Percentiles rank a stretch among this genome's conserved stretches.
Evolutionary conservation across 345 rosid genomes (phyloP).

Genomic region (Boechera retrofracta): DNA sequence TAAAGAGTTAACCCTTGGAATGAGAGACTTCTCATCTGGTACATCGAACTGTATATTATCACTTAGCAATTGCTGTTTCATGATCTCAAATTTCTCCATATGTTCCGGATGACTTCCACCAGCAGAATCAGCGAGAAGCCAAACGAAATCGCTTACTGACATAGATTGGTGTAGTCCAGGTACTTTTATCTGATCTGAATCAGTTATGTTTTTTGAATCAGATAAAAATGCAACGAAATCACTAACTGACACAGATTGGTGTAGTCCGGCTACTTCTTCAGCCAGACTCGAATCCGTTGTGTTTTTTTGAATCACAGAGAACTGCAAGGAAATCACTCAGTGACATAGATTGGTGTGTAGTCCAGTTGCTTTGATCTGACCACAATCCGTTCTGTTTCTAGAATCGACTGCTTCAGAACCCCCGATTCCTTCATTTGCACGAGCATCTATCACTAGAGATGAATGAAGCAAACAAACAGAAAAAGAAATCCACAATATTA

Average conservation of each 20-base stretch:
- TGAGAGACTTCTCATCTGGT: conserved; percentile 90
- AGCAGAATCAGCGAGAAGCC: conserved; percentile 75
- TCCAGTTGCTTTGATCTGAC: conserved; percentile 78
- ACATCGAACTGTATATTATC: conserved; percentile 68
- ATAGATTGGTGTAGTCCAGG: conserved; percentile 88
- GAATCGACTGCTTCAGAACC: conserved; percentile 65
- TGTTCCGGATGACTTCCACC: conserved; percentile 58
- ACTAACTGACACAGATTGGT: conserved; percentile 85
- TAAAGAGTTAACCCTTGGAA: conserved; percentile 97
- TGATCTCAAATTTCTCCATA: conserved; percentile 66
- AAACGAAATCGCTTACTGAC: conserved; percentile 88
- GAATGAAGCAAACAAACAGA: conserved; percentile 12
- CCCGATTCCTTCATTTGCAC: conserved; percentile 63
- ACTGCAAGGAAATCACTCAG: conserved; percentile 81
- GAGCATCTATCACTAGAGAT: conserved; percentile 62
- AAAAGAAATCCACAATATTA: not conserved
- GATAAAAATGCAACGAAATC: conserved; percentile 58
- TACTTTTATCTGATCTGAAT: conserved; percentile 84
- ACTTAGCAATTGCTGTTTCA: conserved; percentile 85
- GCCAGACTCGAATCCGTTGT: conserved; percentile 65
- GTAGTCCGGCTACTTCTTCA: conserved; percentile 74
- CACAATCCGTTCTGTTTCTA: conserved; percentile 51
- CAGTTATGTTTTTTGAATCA: conserved; percentile 58
- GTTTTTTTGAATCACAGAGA: conserved; percentile 65
- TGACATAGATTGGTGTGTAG: conserved; percentile 79